These are phyloP conservation scores for Williopsis jadinii DNA, from an alignment of 1,139 yeast genomes.

Conservation along the genomic window DNA sequence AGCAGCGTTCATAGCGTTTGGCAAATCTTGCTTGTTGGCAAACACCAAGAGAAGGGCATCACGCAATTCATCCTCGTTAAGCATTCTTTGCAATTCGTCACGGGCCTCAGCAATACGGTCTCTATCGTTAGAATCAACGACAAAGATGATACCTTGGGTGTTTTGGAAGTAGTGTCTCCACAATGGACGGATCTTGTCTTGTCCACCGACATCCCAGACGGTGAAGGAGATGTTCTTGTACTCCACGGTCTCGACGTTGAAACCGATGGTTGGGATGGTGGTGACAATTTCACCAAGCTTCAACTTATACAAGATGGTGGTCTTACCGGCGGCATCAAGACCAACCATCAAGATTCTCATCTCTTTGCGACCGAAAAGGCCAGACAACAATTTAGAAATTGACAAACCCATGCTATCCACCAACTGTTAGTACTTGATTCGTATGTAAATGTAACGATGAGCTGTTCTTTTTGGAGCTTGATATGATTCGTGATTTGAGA, in stretches of 20 bases:
- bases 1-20: conserved; percentile 87
- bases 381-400: conserved; percentile 79
- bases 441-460: no score
- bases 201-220: conserved; percentile 98
- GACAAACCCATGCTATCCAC: conserved; percentile 63
- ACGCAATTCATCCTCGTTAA: conserved; percentile 88
- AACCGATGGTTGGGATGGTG: conserved; percentile 90
- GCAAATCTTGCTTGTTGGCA: conserved; percentile 91
- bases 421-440: conserved; percentile 3
- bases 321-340: conserved; percentile 88
- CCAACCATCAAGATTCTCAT: conserved; percentile 96
- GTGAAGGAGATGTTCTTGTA: conserved; percentile 92
- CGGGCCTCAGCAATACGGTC: conserved; percentile 91
- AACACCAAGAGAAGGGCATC: conserved; percentile 84
- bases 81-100: conserved; percentile 90
- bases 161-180: conserved; percentile 96
- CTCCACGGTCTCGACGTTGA: conserved; percentile 92
- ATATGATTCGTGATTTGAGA: no score
- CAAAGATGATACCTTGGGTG: conserved; percentile 91
- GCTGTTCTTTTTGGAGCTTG: no score
- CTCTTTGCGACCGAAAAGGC: conserved; percentile 75
- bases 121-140: conserved; percentile 89
- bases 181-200: conserved; percentile 89
- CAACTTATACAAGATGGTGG: conserved; percentile 83
- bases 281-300: conserved; percentile 91